These are phyloP conservation scores for Penicillium pancosmium DNA, from an alignment of 495 filamentous ascomycete genomes.

Conservation along the genomic window DNA sequence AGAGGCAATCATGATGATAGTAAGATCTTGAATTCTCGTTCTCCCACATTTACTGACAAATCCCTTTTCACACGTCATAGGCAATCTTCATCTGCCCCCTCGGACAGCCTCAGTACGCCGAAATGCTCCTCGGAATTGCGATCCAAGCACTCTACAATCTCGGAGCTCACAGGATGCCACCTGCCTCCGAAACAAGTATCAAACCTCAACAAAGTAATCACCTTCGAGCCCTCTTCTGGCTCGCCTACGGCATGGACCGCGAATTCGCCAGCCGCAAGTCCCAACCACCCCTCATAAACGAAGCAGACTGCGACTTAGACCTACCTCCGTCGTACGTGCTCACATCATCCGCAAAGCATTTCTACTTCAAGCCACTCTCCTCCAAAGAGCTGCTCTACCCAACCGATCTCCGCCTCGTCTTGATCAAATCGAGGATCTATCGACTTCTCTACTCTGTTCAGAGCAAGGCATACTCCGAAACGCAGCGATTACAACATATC, in stretches of 20 bases:
- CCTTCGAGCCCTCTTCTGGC: conserved; percentile 39
- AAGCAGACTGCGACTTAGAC: conserved; percentile 35
- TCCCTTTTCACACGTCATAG: conserved; percentile 10
- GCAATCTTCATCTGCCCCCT: conserved; percentile 25
- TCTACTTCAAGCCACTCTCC: conserved; percentile 24
- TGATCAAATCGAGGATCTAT: conserved; percentile 38
- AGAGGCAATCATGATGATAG: conserved; percentile 30
- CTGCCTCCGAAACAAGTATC: conserved; percentile 1
- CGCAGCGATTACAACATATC: conserved; percentile 28
- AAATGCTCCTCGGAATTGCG: conserved; percentile 26
- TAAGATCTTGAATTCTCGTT: conserved; percentile 10
- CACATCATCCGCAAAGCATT: conserved; percentile 25
- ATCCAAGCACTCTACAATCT: conserved; percentile 26
- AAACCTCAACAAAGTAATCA: conserved; percentile 22
- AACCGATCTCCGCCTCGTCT: conserved; percentile 29
- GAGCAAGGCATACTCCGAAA: conserved; percentile 18
- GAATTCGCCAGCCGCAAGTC: conserved; percentile 33
- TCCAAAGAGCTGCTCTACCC: conserved; percentile 30
- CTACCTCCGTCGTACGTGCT: conserved; percentile 28
- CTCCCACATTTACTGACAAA: not conserved
- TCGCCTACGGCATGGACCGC: conserved; percentile 39
- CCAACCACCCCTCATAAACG: conserved; percentile 32
- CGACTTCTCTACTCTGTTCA: conserved; percentile 26
- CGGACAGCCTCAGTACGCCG: conserved; percentile 26
- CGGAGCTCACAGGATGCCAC: conserved; percentile 20